A percentile compares a stretch with the other conserved stretches of the same genome.
Evolutionary conservation across 345 rosid genomes (phyloP).

Genomic region (Camelina hispida): DNA sequence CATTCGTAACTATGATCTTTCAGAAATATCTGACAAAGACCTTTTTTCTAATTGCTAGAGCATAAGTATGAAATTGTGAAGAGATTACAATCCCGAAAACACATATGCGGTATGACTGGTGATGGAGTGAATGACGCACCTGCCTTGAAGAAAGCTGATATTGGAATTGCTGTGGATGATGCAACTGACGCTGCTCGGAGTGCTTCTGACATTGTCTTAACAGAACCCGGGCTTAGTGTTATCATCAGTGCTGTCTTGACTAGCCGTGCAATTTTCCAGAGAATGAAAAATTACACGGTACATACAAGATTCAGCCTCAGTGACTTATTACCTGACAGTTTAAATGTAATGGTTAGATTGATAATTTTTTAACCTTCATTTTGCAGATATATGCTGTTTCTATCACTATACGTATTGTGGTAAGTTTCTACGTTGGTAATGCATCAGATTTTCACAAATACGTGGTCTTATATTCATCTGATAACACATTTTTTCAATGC

Average conservation of each 20-base stretch:
- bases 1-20: conserved; percentile 19
- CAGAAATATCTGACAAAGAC: not conserved
- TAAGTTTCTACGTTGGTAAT: conserved; percentile 39
- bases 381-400: conserved; percentile 71
- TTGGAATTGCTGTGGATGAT: conserved; percentile 71
- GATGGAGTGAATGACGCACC: conserved; percentile 75
- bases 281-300: conserved; percentile 75
- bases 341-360: conserved; percentile 1
- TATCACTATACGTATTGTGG: conserved; percentile 68
- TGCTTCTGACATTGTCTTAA: conserved; percentile 69
- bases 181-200: conserved; percentile 68
- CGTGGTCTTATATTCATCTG: not conserved
- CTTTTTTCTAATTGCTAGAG: conserved; percentile 40
- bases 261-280: conserved; percentile 69
- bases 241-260: conserved; percentile 65
- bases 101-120: conserved; percentile 69
- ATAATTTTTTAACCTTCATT: not conserved
- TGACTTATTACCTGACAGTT: conserved; percentile 1
- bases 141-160: conserved; percentile 69
- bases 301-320: conserved; percentile 4
- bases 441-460: conserved; percentile 3
- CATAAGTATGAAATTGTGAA: conserved; percentile 66
- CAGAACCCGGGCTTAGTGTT: conserved; percentile 71
- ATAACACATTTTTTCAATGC: not conserved
- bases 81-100: conserved; percentile 57